phyloP scores from a whole-genome alignment of 148 eudicot species.

The Limonium bicolor region DNA sequence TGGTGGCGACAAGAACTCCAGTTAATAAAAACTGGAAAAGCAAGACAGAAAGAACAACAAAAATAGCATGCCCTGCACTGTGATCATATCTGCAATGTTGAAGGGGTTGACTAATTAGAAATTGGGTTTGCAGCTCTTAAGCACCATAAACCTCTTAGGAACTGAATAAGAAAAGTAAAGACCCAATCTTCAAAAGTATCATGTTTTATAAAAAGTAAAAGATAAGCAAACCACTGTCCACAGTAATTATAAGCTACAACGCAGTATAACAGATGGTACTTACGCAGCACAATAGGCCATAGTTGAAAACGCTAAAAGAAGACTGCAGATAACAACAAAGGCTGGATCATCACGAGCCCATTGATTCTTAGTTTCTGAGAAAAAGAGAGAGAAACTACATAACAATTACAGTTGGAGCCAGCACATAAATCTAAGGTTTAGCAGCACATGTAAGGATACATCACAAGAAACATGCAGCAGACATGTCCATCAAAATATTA shows the following conservation, averaged over 20 bases:
- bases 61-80: slow-evolving; percentile 73
- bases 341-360: slow-evolving; percentile 99
- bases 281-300: slow-evolving; percentile 96
- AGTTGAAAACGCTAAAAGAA: slow-evolving; percentile 68
- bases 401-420: no score
- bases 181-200: neutral
- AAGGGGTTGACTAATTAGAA: no score
- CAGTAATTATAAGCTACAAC: no score
- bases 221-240: neutral
- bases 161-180: no score
- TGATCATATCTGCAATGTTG: slow-evolving; percentile 86
- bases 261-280: no score
- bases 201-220: neutral
- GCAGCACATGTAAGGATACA: no score
- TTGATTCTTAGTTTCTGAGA: slow-evolving; percentile 96
- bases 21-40: slow-evolving; percentile 54
- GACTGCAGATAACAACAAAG: slow-evolving; percentile 88
- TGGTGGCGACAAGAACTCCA: slow-evolving; percentile 62
- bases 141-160: no score
- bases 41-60: slow-evolving; percentile 64
- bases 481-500: no score
- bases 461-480: no score
- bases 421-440: no score
- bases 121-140: no score
- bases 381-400: slow-evolving; percentile 9